Conservation (phyloP, 1,284 basidiomycete species). For the Leccinum pachyderme region DNA sequence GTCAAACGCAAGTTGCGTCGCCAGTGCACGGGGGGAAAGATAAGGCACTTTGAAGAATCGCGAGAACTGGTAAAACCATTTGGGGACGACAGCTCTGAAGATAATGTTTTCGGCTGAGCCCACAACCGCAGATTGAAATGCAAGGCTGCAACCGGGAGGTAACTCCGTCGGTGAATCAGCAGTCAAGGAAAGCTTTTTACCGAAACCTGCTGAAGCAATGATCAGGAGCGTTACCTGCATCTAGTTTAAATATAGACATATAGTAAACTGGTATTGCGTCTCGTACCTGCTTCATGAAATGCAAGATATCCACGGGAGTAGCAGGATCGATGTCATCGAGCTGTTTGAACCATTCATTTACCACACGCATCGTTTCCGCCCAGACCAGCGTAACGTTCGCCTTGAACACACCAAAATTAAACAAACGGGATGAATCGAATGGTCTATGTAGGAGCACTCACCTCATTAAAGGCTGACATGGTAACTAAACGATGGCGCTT, state of each 20-base stretch:
- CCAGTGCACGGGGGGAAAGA: conserved; percentile 31
- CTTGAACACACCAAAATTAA: conserved; percentile 23
- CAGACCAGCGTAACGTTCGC: conserved; percentile 46
- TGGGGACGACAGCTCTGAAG: conserved; percentile 32
- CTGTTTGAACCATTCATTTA: conserved; percentile 45
- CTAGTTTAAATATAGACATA: background rate
- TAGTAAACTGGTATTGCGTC: background rate
- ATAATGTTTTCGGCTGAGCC: conserved; percentile 29
- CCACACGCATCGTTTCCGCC: conserved; percentile 40
- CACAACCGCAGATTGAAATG: conserved; percentile 36
- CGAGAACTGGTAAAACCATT: conserved; percentile 34
- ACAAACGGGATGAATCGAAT: background rate
- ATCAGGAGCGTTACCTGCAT: conserved; percentile 39
- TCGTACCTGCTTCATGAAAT: conserved; percentile 31
- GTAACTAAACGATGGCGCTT: conserved; percentile 27
- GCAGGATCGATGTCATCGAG: conserved; percentile 33
- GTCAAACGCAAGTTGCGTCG: conserved; percentile 32
- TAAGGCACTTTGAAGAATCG: conserved; percentile 34
- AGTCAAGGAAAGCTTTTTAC: conserved; percentile 35
- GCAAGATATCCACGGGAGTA: conserved; percentile 30
- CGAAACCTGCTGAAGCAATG: conserved; percentile 43
- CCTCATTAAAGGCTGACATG: conserved; percentile 31
- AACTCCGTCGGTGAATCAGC: conserved; percentile 25
- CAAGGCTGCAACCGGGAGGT: conserved; percentile 33
- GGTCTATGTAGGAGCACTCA: background rate